Evolutionary conservation across 805 yeast genomes (phyloP), one percentile per base, ranked within the genome.

Genomic region (Blastobotrys peoriensis): DNA sequence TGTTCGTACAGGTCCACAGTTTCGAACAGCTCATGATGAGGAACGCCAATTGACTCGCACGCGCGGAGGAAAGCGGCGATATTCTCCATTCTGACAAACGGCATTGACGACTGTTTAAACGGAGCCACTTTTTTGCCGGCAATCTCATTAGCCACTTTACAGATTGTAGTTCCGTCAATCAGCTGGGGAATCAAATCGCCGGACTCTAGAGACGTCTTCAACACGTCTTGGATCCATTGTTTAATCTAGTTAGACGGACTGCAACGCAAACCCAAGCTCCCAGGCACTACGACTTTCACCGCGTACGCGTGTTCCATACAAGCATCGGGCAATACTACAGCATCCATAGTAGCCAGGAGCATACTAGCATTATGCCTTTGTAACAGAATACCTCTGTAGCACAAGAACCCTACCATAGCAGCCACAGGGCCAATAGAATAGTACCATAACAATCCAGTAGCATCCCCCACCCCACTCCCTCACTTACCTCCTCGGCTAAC

Each of bases 11-110:
- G 67, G 60, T 86, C 95, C 4, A 73, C 66, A 0, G 95, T 86
- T 53, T 83, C 88, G 60, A 86, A 86, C 40, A 83, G 64, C 59
- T 86, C 95, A 58, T 84, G 88, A 52, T 83, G 83, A 4, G 88
- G 86, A 2, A 86, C 79, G 2, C 91, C 91, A 42, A 79, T 68
- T 3, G 59, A 43, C 50, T 79, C 75, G 40, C 87, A 79, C 44
- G 81, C 77, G 4, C 70, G 64, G 33, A 86, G 65, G 56, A 86
- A 86, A 51, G 76, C 76, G 40, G 86, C 78, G 27, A 86, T 85
- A 56, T 86, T 86, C 57, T 86, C 95, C 96, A 86, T 86, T 63
- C 45, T 53, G 13, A 79, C 75, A 60, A 86, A 86, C 2, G 94
- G 91, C 81, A 85, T 79, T 41, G 70, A 68, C 8, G 86, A 76